Evolutionary conservation across 2,329 filamentous ascomycete genomes (phyloP), one percentile per base, ranked within the genome.

Genomic region (Colletotrichum sp.): DNA sequence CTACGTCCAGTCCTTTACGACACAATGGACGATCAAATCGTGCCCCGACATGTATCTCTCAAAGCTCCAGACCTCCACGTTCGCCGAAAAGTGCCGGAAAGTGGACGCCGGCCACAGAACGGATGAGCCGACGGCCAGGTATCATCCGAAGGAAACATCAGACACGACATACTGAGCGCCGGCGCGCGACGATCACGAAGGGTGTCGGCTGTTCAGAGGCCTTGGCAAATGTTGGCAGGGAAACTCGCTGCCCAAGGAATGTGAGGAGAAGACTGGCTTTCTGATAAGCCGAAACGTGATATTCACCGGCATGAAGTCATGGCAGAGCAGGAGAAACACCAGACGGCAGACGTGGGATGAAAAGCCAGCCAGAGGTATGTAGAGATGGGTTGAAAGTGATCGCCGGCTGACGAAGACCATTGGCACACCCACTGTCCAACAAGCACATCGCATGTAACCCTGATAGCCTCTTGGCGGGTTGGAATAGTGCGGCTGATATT

Each of bases 81-180:
- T 32, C 58, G 34, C 55, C 55, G 52, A 52, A 21, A 13, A 52
- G n/a, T 52, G 55, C 67, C 38, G 61, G 63, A 64, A 75, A 64
- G 73, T 72, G 57, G 69, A 72, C 57, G 43, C 48, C 32, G 65
- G 57, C 3, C 21, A 48, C 7, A 63, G 13, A 63, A 63, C 38
- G 30, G 68, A 75, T 63, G 61, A 61, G 60, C 48, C 28, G 36
- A 73, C 34, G 63, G 43, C n/a, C 10, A 32, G 57, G n/a, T 16
- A 75, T 60, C 70, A 64, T 72, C 72, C 43, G 69, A 72, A 67
- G 24, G 55, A 68, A 73, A 73, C 63, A 64, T 73, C 43, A 64
- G 64, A 48, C 28, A 28, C 57, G 63, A 73, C 28, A 73, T 64
- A 68, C 13, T 52, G 12, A 67, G 57, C 57, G 57, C 57, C 63